A percentile compares a stretch with the other conserved stretches of the same genome.
phyloP scores from a whole-genome alignment of 208 protist genomes.

The Wallacemonas rigidus region DNA sequence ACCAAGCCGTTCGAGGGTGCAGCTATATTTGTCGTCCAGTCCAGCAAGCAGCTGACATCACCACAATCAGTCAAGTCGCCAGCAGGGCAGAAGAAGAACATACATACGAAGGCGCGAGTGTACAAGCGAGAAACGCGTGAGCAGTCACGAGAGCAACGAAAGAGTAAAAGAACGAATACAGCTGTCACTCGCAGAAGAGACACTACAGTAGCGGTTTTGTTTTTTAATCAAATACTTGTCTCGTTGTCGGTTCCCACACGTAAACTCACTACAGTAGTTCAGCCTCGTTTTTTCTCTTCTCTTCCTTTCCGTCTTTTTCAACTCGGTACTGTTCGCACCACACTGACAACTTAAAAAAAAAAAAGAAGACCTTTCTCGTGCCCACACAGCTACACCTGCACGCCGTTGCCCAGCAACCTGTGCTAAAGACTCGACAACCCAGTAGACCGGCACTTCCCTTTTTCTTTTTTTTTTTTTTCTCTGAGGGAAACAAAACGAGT shows the following conservation, averaged over 20 bases:
- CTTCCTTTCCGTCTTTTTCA: not conserved
- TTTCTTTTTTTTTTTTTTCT: not conserved
- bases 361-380: not conserved
- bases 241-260: too few relatives aligned
- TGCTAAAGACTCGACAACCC: not conserved
- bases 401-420: not conserved
- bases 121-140: too few relatives aligned
- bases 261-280: too few relatives aligned
- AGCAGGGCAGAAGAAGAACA: too few relatives aligned
- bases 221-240: slow-evolving; percentile 4
- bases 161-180: not conserved
- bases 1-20: too few relatives aligned
- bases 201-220: not conserved
- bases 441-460: not conserved
- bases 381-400: not conserved
- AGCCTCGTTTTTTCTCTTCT: slow-evolving; percentile 1
- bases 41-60: too few relatives aligned
- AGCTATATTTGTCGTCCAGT: too few relatives aligned
- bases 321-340: too few relatives aligned
- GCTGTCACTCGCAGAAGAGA: not conserved
- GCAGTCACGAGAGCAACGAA: too few relatives aligned
- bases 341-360: not conserved
- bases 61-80: too few relatives aligned
- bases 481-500: not conserved
- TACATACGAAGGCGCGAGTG: too few relatives aligned